These are phyloP conservation scores for Arctium minus DNA, from an alignment of 129 eudicot species.

Conservation along the genomic window DNA sequence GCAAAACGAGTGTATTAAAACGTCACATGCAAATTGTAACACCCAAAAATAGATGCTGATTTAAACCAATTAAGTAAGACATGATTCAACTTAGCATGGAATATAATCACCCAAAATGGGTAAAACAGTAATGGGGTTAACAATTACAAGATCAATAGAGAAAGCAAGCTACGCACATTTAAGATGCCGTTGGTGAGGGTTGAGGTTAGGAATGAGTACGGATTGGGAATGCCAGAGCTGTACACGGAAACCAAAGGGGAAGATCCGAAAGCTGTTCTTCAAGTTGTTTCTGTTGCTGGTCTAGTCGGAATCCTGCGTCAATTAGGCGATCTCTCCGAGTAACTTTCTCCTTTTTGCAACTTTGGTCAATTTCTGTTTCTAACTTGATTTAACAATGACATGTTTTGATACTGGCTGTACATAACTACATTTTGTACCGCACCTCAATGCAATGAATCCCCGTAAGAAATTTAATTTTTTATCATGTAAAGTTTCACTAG, in stretches of 20 bases:
- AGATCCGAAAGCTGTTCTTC: conserved; percentile 61
- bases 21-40: too few species aligned
- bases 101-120: too few species aligned
- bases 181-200: conserved; percentile 57
- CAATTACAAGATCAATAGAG: too few species aligned
- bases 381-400: background rate
- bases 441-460: background rate
- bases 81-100: too few species aligned
- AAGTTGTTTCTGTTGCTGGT: conserved; percentile 72
- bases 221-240: conserved; percentile 51
- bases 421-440: background rate
- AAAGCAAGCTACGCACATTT: background rate
- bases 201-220: conserved; percentile 59
- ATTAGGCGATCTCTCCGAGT: conserved; percentile 81
- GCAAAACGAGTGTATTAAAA: too few species aligned
- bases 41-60: too few species aligned
- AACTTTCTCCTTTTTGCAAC: background rate
- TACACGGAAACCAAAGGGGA: conserved; percentile 38
- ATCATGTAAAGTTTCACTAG: background rate
- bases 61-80: too few species aligned
- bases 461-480: background rate
- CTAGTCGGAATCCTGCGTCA: conserved; percentile 77
- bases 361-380: background rate
- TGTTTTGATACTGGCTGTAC: background rate
- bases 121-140: too few species aligned